Base-by-base conservation (phyloP, 192 early-diverging fungal genomes). In the Linderina pennispora region DNA sequence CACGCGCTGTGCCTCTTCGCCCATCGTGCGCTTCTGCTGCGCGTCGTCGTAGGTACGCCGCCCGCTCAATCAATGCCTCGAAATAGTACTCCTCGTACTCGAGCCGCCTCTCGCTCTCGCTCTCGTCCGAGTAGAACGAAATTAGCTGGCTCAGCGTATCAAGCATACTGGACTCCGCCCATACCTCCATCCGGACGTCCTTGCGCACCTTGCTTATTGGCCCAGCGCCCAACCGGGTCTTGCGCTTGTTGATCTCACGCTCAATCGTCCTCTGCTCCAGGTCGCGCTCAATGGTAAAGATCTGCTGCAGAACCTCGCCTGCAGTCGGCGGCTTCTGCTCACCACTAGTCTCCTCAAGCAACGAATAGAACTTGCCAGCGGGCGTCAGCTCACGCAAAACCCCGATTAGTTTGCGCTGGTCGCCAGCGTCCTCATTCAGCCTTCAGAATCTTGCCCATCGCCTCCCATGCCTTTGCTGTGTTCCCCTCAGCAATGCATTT, bases 161-260 rank as follows among this genome's bases (percentile, higher is more conserved):
- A 17, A 69, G 50, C 16, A 81, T 48, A 32, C 78, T 62, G 0
- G 87, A 89, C 26, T 69, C 54, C 7, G 36, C 58, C 44, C 75
- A 81, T 10, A 91, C 71, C 37, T 96, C 90, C 0, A 51, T 58
- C 40, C 80, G 75, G 1, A 92, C 86, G 24, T 80, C 70, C 1
- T 58, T 49, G 16, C 75, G 64, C 18, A 92, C 70, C 17, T 69
- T 71, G 11, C 62, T 56, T 1, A 77, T 51, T 1, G 88, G 74
- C 5, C 81, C 84, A 0, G 88, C 83, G 14, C 77, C 79, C 13
- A 93, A 55, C 24, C 90, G 55, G 9, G 78, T 76, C 6, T 81
- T 79, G 19, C 90, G 79, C 21, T 77, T 56, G 31, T 74, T 74
- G 11, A 90, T 58, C 39, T 88, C 84, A 5, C 56, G 62, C 13